phyloP scores from a whole-genome alignment of 2,329 filamentous ascomycete genomes.

The Trematosphaeria pertusa region DNA sequence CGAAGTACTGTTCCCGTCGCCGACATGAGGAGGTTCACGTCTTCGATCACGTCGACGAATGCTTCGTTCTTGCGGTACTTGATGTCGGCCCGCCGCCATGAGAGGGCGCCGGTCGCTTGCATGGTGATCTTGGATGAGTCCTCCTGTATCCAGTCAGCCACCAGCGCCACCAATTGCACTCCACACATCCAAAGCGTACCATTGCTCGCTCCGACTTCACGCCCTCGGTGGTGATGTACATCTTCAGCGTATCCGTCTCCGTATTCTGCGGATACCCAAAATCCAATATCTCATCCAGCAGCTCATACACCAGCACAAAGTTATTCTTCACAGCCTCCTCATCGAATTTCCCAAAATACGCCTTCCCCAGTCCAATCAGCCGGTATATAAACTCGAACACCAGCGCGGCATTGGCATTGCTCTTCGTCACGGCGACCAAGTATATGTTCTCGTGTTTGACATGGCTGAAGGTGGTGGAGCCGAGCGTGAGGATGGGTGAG shows the following conservation, averaged over 20 bases:
- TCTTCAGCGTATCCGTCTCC: slow-evolving; percentile 97
- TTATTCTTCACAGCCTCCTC: slow-evolving; percentile 99
- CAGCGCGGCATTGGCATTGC: slow-evolving; percentile 96
- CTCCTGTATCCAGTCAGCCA: slow-evolving; percentile 57
- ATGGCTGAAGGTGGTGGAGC: slow-evolving; percentile 98
- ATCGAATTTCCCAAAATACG: slow-evolving; percentile 98
- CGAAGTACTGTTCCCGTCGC: slow-evolving; percentile 92
- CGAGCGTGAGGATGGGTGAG: slow-evolving; percentile 94
- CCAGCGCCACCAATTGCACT: background rate
- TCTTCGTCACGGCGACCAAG: slow-evolving; percentile 95
- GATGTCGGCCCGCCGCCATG: slow-evolving; percentile 96
- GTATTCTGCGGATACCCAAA: slow-evolving; percentile 99
- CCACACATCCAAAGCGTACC: slow-evolving; percentile 33
- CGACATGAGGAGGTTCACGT: slow-evolving; percentile 99
- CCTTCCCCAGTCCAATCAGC: slow-evolving; percentile 85
- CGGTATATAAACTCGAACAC: slow-evolving; percentile 98
- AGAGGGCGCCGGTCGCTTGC: slow-evolving; percentile 96
- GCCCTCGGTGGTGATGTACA: slow-evolving; percentile 99
- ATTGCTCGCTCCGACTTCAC: slow-evolving; percentile 88
- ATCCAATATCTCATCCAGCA: slow-evolving; percentile 97
- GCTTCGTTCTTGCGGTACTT: slow-evolving; percentile 99
- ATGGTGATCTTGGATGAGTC: slow-evolving; percentile 98
- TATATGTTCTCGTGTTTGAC: slow-evolving; percentile 99
- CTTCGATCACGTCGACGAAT: slow-evolving; percentile 98
- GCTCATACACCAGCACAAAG: slow-evolving; percentile 97